Conservation (phyloP, 169 alveolate species). For the Plasmodium malariae region DNA sequence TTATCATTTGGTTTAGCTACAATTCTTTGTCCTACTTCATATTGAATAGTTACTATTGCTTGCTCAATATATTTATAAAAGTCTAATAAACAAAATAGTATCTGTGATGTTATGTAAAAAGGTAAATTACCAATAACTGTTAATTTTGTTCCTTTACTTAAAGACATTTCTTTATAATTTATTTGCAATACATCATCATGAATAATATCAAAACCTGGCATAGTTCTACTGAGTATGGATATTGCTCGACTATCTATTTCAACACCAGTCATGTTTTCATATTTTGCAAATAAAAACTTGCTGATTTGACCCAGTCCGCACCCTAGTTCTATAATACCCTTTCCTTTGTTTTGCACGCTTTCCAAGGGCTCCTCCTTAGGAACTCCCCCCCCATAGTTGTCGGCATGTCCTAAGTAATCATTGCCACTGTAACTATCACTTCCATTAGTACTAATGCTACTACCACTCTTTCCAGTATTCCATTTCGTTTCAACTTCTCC, state of each 20-base stretch:
- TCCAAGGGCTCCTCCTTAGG: not conserved
- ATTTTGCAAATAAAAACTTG: constrained; percentile 80
- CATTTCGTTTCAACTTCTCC: not conserved
- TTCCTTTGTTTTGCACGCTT: constrained; percentile 62
- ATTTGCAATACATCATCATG: constrained; percentile 91
- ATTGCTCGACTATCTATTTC: constrained; percentile 90
- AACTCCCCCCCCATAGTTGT: not conserved
- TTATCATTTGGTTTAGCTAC: constrained; percentile 81
- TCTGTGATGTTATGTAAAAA: constrained; percentile 89
- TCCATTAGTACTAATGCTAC: not conserved
- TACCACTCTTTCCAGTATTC: not conserved
- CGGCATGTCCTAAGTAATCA: not conserved
- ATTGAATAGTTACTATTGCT: constrained; percentile 89
- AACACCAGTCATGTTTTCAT: constrained; percentile 86
- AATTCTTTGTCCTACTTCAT: constrained; percentile 88
- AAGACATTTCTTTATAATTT: constrained; percentile 82
- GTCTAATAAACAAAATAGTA: constrained; percentile 88
- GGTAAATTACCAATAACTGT: constrained; percentile 89
- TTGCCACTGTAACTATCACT: not conserved
- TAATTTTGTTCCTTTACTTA: constrained; percentile 78
- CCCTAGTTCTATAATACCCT: constrained; percentile 88
- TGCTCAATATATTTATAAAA: constrained; percentile 82
- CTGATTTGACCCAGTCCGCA: constrained; percentile 91
- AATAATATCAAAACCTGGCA: constrained; percentile 87
- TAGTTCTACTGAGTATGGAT: constrained; percentile 83